Evolutionary conservation across 306 rosid species (phyloP), one percentile per base, ranked within the genome.

Genomic region (Alnus rubra): DNA sequence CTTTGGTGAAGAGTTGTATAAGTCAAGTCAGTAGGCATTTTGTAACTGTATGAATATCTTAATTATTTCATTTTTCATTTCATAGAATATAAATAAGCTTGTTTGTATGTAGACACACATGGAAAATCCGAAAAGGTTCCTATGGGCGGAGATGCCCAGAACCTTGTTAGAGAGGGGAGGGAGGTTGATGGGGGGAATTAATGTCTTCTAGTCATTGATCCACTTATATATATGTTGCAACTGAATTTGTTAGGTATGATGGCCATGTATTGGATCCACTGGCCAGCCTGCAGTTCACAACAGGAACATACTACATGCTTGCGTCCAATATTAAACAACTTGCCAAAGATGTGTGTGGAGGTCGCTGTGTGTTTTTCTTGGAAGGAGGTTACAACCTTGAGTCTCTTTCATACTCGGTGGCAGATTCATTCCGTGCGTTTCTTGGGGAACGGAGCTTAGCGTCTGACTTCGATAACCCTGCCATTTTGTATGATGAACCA

Each of bases 361-460:
- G 92, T 15, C 88, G 89, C 30, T 89, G 91, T 51, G 89, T 92
- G 65, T 94, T 92, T 74, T 94, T 94, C 83, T 88, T 94, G 83
- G 97, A 92, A 83, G 97, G 98, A 79, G 98, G 98, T 8, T 94
- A 94, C 77, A 94, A 94, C 82, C 97, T 94, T 53, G 52, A 88
- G 74, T 88, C 95, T 55, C 97, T 89, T 69, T 91, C 98, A 7
- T 71, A 85, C 63, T 89, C 97, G 0, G 94, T 89, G 72, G 97
- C 92, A 6, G 97, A 91, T 82, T 86, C 97, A 33, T 92, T 94
- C 79, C 93, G 92, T 9, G 98, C 97, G 42, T 88, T 94, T 80
- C 97, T 94, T 11, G 91, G 94, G 37, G 95, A 94, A 78, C 80
- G 49, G 62, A 94, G 97, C 89, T 73, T 94, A 88, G 97, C 98